Evolutionary conservation across 371 early-diverging fungal genomes (phyloP).

Genomic region (Blastocladiella emersonii): DNA sequence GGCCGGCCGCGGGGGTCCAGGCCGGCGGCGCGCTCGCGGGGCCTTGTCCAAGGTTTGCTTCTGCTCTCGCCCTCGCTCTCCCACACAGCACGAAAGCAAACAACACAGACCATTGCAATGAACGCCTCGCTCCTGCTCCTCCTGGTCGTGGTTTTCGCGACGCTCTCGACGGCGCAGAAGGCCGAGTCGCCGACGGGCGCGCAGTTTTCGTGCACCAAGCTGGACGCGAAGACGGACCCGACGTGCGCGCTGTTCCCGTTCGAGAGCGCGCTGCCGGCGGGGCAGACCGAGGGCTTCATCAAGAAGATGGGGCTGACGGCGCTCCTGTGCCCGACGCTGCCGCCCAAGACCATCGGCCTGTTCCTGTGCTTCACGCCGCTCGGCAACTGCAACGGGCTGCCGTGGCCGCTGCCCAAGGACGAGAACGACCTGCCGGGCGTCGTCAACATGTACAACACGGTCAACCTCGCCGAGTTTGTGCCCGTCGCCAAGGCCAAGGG

Average conservation of each 20-base stretch:
- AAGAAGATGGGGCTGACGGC: background rate
- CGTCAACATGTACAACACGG: background rate
- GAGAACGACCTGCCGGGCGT: background rate
- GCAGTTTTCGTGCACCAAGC: background rate
- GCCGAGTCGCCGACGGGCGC: background rate
- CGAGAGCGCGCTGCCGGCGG: background rate
- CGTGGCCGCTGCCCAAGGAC: background rate
- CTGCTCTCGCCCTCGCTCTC: too few relatives aligned
- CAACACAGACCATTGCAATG: too few relatives aligned
- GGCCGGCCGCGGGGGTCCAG: too few relatives aligned
- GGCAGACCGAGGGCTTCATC: background rate
- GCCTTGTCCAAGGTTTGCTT: too few relatives aligned
- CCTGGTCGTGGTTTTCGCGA: background rate
- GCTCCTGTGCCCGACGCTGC: background rate
- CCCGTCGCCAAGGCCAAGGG: background rate
- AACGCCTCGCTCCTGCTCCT: background rate
- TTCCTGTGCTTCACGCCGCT: constrained; percentile 1
- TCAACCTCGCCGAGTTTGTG: background rate
- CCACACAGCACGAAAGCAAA: too few relatives aligned
- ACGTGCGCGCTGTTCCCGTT: background rate
- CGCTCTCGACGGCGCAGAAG: background rate
- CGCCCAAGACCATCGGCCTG: background rate
- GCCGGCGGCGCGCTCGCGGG: too few relatives aligned
- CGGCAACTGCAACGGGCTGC: background rate
- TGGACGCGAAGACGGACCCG: background rate